Evolutionary conservation across 2,329 filamentous ascomycete genomes (phyloP).

Genomic region (Cercospora citrullina): DNA sequence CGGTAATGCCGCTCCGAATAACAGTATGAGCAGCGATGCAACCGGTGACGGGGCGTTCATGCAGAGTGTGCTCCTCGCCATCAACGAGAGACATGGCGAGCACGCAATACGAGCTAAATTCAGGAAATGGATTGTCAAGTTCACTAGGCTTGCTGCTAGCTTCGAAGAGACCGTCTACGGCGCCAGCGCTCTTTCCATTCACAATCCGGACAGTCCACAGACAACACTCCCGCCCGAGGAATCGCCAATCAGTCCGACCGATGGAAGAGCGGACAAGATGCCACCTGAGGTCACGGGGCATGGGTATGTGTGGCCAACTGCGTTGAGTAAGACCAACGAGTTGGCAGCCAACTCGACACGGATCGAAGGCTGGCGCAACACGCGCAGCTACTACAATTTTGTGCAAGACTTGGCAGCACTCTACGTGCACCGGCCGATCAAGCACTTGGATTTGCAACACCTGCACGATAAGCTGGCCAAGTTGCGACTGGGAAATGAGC

Average conservation of each 20-base stretch:
- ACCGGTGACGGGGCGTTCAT: slow-evolving; percentile 91
- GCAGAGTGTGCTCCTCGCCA: slow-evolving; percentile 78
- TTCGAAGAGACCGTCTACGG: slow-evolving; percentile 97
- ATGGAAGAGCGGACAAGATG: slow-evolving; percentile 20
- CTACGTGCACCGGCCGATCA: slow-evolving; percentile 57
- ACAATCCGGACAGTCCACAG: slow-evolving; percentile 41
- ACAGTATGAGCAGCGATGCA: slow-evolving; percentile 56
- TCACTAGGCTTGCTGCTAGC: slow-evolving; percentile 85
- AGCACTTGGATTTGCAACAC: slow-evolving; percentile 83
- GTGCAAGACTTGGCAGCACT: slow-evolving; percentile 54
- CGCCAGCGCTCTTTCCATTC: slow-evolving; percentile 81
- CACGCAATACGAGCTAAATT: slow-evolving; percentile 88
- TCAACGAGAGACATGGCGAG: slow-evolving; percentile 83
- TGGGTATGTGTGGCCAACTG: slow-evolving; percentile 93
- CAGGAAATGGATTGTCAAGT: slow-evolving; percentile 91
- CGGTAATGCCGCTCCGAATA: slow-evolving; percentile 34
- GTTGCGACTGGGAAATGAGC: slow-evolving; percentile 71
- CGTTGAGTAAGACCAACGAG: slow-evolving; percentile 76
- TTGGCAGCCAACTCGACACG: slow-evolving; percentile 87
- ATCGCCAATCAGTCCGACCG: slow-evolving; percentile 20
- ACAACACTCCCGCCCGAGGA: slow-evolving; percentile 16
- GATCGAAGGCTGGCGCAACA: slow-evolving; percentile 96
- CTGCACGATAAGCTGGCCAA: slow-evolving; percentile 88
- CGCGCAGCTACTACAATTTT: slow-evolving; percentile 91
- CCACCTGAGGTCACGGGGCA: slow-evolving; percentile 60